These are phyloP conservation scores for Gastrolobium bilobum DNA, from an alignment of 306 rosid species.

Conservation along the genomic window DNA sequence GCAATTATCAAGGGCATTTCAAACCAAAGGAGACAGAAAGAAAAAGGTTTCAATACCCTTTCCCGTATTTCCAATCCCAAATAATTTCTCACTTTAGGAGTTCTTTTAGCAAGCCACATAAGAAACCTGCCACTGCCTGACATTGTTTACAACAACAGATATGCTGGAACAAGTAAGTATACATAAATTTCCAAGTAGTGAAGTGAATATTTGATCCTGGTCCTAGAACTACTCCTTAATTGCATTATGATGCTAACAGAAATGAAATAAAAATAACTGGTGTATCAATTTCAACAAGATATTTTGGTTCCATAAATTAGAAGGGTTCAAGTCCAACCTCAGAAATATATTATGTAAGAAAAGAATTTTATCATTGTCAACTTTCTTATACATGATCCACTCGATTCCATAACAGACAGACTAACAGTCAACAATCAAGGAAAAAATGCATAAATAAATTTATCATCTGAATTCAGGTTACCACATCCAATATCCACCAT, in stretches of 20 bases:
- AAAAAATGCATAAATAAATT: slow-evolving; percentile 28
- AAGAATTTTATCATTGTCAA: slow-evolving; percentile 6
- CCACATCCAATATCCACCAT: slow-evolving; percentile 97
- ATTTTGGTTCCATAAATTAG: slow-evolving; percentile 19
- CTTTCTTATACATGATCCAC: slow-evolving; percentile 26
- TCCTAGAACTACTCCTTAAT: slow-evolving; percentile 29
- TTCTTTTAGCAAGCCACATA: slow-evolving; percentile 86
- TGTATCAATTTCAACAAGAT: not conserved
- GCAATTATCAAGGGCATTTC: slow-evolving; percentile 36
- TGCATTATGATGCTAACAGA: not conserved
- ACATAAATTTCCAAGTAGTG: slow-evolving; percentile 10
- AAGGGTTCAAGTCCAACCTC: slow-evolving; percentile 18
- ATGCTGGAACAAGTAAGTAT: slow-evolving; percentile 10
- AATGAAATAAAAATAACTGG: not conserved
- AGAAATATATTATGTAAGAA: slow-evolving; percentile 5
- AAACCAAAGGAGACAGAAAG: slow-evolving; percentile 38
- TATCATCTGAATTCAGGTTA: slow-evolving; percentile 44
- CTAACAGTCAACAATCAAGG: slow-evolving; percentile 11
- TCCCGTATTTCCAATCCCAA: slow-evolving; percentile 90
- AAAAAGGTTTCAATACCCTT: slow-evolving; percentile 60
- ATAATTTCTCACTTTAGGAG: slow-evolving; percentile 67
- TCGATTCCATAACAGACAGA: slow-evolving; percentile 4
- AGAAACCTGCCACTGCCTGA: slow-evolving; percentile 95
- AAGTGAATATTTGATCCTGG: slow-evolving; percentile 19
- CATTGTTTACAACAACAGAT: slow-evolving; percentile 44